Base-by-base conservation (phyloP, 2,329 filamentous ascomycete genomes). In the Fusarium chlamydosporum region DNA sequence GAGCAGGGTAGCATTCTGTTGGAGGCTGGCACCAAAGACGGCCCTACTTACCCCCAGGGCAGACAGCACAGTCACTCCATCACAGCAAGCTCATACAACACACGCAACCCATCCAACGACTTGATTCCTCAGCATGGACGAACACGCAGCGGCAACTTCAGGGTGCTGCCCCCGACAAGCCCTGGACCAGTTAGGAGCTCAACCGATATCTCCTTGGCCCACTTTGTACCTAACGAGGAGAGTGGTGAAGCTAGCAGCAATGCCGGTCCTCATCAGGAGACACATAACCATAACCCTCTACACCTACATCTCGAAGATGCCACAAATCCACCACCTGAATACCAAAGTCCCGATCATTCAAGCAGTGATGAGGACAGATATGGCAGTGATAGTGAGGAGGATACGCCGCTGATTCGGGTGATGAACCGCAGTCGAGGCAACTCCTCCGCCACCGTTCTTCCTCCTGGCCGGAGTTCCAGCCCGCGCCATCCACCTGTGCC, bases 1-100 rank as follows among this genome's bases (percentile, higher is more conserved):
- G 96, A 98, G 81, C 94, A 97, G 80, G 96, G 96, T 74, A 97
- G 94, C 76, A 97, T 99, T 72, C 84, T 99, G 29, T 87, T 99
- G 13, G 96, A 97, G 77, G 90, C 93, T 7, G 96, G 96, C 13
- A 87, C 83, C 68, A 91, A 91, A 75, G 86, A 88, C 64, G 85
- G 84, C 16, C 84, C 84, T 71, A 79, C 81, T 75, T 82, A 61
- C 76, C 79, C 48, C 75, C 84, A 56, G 78, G 80, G 77, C 46
- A 81, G 79, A 56, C 76, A 78, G 8, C 82, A 86, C 70, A 82
- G 82, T 51, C 82, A 86, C 56, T 86, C 86, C 5, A 63, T 77
- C 53, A 79, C 71, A 58, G 75, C 74, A 29, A 72, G 74, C 35
- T 76, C 77, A 7, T 82, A 76, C 73, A 80, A 71, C 51, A 76